These are phyloP conservation scores for Mucor mucedo DNA, from an alignment of 371 early-diverging fungal genomes.

Conservation along the genomic window DNA sequence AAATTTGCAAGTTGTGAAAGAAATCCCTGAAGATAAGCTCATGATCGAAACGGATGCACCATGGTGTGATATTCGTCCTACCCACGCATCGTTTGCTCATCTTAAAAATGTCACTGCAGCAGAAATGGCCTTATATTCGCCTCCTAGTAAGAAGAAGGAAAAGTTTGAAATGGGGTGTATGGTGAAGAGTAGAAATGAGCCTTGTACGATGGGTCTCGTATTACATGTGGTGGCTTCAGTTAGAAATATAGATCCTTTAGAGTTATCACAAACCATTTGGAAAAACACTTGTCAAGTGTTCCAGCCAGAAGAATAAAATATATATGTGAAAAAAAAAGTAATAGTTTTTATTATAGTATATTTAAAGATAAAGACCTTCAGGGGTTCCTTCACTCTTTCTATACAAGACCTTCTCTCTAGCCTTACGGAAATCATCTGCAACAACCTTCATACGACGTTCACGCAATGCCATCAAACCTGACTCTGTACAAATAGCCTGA, in stretches of 20 bases:
- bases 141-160: conserved; percentile 72
- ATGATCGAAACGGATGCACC: conserved; percentile 98
- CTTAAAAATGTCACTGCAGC: conserved; percentile 43
- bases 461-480: conserved; percentile 98
- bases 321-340: conserved; percentile 1
- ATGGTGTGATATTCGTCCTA: conserved; percentile 93
- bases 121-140: conserved; percentile 44
- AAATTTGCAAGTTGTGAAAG: conserved; percentile 77
- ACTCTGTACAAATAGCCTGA: conserved; percentile 99
- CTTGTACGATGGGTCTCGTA: conserved; percentile 74
- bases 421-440: conserved; percentile 98
- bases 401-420: conserved; percentile 99
- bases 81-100: conserved; percentile 80
- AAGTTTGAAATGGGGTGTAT: conserved; percentile 70
- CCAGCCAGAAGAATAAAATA: conserved; percentile 13
- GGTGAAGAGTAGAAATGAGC: conserved; percentile 91
- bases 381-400: conserved; percentile 99
- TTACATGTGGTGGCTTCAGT: conserved; percentile 63
- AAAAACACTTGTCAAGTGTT: conserved; percentile 65
- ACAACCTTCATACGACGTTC: conserved; percentile 99
- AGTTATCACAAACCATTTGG: conserved; percentile 62
- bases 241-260: conserved; percentile 51
- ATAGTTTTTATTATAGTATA: conserved; percentile 3
- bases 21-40: conserved; percentile 84
- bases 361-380: conserved; percentile 92